Conservation (phyloP, 2,329 filamentous ascomycete genomes). For the Coniochaeta pulveracea region DNA sequence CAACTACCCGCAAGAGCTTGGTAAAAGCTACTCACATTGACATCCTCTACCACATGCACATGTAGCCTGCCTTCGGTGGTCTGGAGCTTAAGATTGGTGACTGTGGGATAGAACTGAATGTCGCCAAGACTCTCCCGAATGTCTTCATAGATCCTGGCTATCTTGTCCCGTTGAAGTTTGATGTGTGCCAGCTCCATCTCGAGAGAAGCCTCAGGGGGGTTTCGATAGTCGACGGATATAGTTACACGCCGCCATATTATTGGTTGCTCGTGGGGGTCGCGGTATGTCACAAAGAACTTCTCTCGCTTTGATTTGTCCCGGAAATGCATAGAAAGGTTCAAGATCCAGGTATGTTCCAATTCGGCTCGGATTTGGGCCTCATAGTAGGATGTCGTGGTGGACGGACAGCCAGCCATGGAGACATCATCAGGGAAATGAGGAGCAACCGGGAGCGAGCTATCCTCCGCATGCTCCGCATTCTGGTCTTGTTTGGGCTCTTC, state of each 20-base stretch:
- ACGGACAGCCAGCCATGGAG: constrained; percentile 29
- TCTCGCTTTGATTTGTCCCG: constrained; percentile 84
- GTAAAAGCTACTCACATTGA: constrained; percentile 60
- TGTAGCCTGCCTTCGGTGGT: constrained; percentile 81
- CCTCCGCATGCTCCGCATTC: constrained; percentile 6
- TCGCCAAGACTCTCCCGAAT: constrained; percentile 86
- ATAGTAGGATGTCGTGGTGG: constrained; percentile 41
- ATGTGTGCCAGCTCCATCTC: constrained; percentile 72
- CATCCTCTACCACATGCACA: constrained; percentile 95
- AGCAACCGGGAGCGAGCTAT: constrained; percentile 8
- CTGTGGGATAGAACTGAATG: constrained; percentile 91
- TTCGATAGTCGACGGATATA: constrained; percentile 84
- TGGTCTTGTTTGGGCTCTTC: constrained; percentile 7
- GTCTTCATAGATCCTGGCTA: constrained; percentile 82
- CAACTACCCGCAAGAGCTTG: too few relatives aligned
- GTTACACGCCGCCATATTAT: constrained; percentile 80
- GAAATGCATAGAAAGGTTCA: constrained; percentile 98
- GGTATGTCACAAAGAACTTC: constrained; percentile 96
- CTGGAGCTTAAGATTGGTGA: constrained; percentile 90
- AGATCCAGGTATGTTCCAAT: constrained; percentile 81
- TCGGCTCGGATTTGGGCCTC: constrained; percentile 64
- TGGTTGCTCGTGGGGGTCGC: constrained; percentile 65
- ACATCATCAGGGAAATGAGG: constrained; percentile 17
- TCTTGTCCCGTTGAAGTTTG: constrained; percentile 84
- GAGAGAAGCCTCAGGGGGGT: constrained; percentile 68